Conservation (phyloP, 108 stramenopile genomes). For the Skeletonema menzelii region DNA sequence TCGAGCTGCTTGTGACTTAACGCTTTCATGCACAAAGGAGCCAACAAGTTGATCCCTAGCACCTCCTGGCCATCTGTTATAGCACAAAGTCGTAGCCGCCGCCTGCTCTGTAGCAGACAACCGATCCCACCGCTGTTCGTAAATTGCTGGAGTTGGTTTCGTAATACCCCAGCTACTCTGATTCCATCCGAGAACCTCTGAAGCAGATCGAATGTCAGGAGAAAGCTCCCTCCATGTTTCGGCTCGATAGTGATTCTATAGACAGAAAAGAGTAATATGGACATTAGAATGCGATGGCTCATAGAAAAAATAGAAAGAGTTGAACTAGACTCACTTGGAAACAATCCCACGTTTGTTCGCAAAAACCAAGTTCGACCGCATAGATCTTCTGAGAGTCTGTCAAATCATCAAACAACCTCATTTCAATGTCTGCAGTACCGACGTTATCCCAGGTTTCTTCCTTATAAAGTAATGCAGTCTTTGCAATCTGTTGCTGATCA, state of each 20-base stretch:
- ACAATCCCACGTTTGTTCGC: conserved; percentile 52
- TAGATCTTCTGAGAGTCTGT: conserved; percentile 22
- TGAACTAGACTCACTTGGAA: conserved; percentile 20
- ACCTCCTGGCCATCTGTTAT: conserved; percentile 39
- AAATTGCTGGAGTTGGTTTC: conserved; percentile 7
- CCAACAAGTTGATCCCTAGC: neutral
- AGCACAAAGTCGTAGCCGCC: conserved; percentile 30
- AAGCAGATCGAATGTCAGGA: conserved; percentile 23
- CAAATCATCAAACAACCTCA: conserved; percentile 25
- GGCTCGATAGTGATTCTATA: conserved; percentile 40
- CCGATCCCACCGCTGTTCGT: conserved; percentile 22
- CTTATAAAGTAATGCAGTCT: conserved; percentile 28
- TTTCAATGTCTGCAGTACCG: conserved; percentile 41
- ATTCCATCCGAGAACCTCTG: conserved; percentile 35
- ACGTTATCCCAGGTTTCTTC: conserved; percentile 32
- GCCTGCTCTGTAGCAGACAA: conserved; percentile 18
- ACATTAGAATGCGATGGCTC: neutral
- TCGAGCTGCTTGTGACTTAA: neutral
- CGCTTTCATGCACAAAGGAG: neutral
- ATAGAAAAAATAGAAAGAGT: neutral
- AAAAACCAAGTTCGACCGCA: conserved; percentile 41
- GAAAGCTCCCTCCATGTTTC: conserved; percentile 38
- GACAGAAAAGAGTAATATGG: neutral
- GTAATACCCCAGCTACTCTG: conserved; percentile 22
- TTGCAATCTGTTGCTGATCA: conserved; percentile 17